Evolutionary conservation across 2,329 filamentous ascomycete species (phyloP), one percentile per base, ranked within the genome.

Genomic region (Plectosphaerella sp.): DNA sequence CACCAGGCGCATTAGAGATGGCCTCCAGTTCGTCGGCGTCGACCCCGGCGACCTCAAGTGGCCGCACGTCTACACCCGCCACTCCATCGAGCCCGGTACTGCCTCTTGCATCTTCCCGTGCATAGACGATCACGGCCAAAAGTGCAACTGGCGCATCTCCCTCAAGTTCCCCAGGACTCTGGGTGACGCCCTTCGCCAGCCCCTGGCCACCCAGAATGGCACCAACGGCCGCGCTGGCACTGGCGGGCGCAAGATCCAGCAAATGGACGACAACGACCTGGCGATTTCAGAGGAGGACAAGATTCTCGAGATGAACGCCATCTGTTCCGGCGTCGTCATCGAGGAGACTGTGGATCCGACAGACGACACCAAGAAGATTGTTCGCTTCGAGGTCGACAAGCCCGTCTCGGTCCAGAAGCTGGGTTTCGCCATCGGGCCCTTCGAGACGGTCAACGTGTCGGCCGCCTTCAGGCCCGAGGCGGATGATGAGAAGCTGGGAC

Each of bases 31-130:
- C 69, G 89, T 95, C 15, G 92, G 94, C 4, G 81, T 94, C 37
- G 85, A 91, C 45, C 84, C 86, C 52, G 82, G 86, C 48, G 93
- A 97, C 65, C 77, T 78, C 52, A 83, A 92, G 55, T 99, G 92
- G 67, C 91, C 94, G 0, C 93, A 99, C 72, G 86, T 89, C 47
- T 99, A 96, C 67, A 96, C 93, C 1, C 87, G 86, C 41, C 91
- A 93, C 63, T 88, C 87, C 2, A 75, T 87, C 42, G 86, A 89
- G 55, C 84, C 91, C 0, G 91, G 92, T 28, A 86, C 84, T 16
- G 86, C 91, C 1, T 93, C 86, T 46, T 92, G 87, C 60, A 83
- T 97, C 24, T 99, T 99, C 62, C 94, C 94, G 1, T 97, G 94
- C 66, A 79, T 97, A 49, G 94, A 99, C 65, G 89, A 96, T 64